Conservation (phyloP, 2,329 filamentous ascomycete genomes). For the Verticillium isaacii region DNA sequence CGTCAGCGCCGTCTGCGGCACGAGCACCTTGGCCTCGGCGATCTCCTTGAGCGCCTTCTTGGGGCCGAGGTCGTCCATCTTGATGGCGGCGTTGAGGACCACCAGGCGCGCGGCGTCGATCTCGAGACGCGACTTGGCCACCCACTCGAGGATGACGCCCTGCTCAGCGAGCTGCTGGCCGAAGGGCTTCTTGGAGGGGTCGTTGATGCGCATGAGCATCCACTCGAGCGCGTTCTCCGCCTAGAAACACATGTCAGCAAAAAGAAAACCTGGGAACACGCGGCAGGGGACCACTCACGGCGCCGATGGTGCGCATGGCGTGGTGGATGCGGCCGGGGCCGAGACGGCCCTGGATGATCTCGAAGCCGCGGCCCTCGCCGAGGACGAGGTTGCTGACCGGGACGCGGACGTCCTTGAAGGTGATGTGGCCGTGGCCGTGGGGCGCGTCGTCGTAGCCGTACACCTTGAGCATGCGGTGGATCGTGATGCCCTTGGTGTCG, state of each 20-base stretch:
- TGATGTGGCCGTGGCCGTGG: slow-evolving; percentile 92
- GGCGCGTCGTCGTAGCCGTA: slow-evolving; percentile 98
- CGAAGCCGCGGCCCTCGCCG: slow-evolving; percentile 89
- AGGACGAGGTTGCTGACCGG: slow-evolving; percentile 81
- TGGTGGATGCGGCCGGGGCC: slow-evolving; percentile 97
- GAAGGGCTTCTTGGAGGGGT: slow-evolving; percentile 85
- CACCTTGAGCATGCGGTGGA: slow-evolving; percentile 88
- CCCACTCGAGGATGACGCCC: slow-evolving; percentile 92
- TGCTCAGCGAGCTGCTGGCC: slow-evolving; percentile 83
- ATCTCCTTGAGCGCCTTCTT: slow-evolving; percentile 92
- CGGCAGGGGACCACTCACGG: slow-evolving; percentile 41
- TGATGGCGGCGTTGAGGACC: slow-evolving; percentile 90
- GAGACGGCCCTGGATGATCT: slow-evolving; percentile 96
- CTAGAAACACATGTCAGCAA: slow-evolving; percentile 22
- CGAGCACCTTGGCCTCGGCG: slow-evolving; percentile 88
- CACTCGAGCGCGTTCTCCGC: slow-evolving; percentile 89
- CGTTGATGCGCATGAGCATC: slow-evolving; percentile 92
- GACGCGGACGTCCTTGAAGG: slow-evolving; percentile 85
- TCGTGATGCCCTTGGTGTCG: slow-evolving; percentile 76
- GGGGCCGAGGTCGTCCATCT: slow-evolving; percentile 84
- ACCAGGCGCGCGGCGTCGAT: slow-evolving; percentile 88
- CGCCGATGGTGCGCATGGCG: slow-evolving; percentile 91
- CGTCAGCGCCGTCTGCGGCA: slow-evolving; percentile 74
- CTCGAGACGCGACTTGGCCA: slow-evolving; percentile 86
- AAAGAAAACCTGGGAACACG: neutral